Percentiles rank a stretch among this genome's conserved stretches.
Evolutionary conservation across 345 rosid genomes (phyloP).

Genomic region (Acer negundo): DNA sequence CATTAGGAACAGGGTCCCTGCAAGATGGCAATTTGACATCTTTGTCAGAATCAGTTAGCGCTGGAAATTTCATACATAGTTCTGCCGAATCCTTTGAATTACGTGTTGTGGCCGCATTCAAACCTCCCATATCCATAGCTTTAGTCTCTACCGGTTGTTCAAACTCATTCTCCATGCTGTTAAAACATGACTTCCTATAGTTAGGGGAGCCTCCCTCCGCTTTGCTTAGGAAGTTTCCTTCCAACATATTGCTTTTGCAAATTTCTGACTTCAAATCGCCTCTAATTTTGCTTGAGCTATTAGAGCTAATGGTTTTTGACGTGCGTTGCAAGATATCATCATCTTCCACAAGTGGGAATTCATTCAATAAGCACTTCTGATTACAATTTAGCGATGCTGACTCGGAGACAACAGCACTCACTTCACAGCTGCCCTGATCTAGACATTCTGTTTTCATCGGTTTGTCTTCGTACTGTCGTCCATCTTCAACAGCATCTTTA

Average conservation of each 20-base stretch:
- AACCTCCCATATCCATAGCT: constrained; percentile 38
- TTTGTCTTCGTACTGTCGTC: constrained; percentile 38
- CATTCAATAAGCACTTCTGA: constrained; percentile 32
- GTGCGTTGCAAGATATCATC: constrained; percentile 36
- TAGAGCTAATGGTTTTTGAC: constrained; percentile 27
- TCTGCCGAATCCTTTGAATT: constrained; percentile 42
- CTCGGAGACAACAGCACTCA: constrained; percentile 33
- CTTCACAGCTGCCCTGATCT: constrained; percentile 48
- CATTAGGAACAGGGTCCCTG: constrained; percentile 32
- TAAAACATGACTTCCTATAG: constrained; percentile 35
- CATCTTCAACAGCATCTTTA: constrained; percentile 40
- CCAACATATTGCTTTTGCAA: constrained; percentile 26
- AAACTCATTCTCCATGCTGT: constrained; percentile 29
- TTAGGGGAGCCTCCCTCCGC: constrained; percentile 32
- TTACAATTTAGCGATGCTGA: constrained; percentile 30
- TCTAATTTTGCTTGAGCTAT: constrained; percentile 26
- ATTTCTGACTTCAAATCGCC: constrained; percentile 33
- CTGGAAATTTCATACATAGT: constrained; percentile 32
- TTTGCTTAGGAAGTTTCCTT: constrained; percentile 23
- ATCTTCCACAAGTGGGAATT: constrained; percentile 31
- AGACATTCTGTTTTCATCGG: constrained; percentile 43
- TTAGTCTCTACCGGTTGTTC: constrained; percentile 29
- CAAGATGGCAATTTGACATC: constrained; percentile 38
- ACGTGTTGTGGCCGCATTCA: constrained; percentile 25
- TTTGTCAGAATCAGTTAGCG: constrained; percentile 34